Evolutionary conservation across 1,139 yeast genomes (phyloP), one percentile per base, ranked within the genome.

Genomic region (Magnusiomyces paraingens): DNA sequence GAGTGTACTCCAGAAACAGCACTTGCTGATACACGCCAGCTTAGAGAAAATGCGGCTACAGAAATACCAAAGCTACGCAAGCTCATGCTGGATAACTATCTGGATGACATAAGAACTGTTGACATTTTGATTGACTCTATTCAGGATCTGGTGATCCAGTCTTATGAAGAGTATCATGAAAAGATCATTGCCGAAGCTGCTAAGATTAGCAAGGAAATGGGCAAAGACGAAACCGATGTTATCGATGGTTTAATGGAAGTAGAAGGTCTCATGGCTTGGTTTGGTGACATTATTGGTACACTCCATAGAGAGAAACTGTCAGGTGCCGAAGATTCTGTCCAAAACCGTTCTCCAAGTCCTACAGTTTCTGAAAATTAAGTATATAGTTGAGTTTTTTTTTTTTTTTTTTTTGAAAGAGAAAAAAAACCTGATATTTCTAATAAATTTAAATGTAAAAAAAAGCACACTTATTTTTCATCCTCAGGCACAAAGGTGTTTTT

Each of bases 401-500:
- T 32, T 32, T 32, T 32, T 32, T 36, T 26, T 26, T 5, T 4
- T 5, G 32, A 26, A 26, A 8, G 8, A 26, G 32, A 26, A 26
- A 26, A 26, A 26, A 26, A 26, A 26, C 8, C 12, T 32, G 5
- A 36, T 11, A 12, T 4, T 14, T 36, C 40, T 36, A 36, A 36
- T 36, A 32, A 10, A 32, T 32, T 14, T 5, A 36, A 14, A 36
- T 36, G 17, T 36, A 4, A 14, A 36, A 14, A 36, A 14, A 36
- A 14, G 12, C 12, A 11, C 12, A 36, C 21, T 26, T 47, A 52
- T 41, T 61, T 91, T 40, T 83, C 95, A 42, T 88, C 95, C 57
- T 83, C 75, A 1, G 96, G 94, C 64, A 86, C 85, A 69, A 86
- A 91, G 1, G 91, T 84, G 65, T 91, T 93, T 68, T 86, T 83